phyloP scores from a whole-genome alignment of 2,329 filamentous ascomycete species.

The Colletotrichum karsti region DNA sequence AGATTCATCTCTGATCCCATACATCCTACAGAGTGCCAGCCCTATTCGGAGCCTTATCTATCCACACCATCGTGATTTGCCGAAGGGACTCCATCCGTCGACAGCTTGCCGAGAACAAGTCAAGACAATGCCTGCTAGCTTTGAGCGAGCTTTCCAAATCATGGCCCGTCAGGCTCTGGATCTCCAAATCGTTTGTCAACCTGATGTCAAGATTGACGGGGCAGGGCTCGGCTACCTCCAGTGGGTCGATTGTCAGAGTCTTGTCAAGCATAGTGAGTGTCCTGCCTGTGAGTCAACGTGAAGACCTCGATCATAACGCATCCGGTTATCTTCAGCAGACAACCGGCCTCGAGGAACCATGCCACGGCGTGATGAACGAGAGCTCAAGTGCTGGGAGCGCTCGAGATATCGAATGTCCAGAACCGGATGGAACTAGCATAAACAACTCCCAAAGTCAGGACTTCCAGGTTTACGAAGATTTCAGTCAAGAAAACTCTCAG shows the following conservation, averaged over 20 bases:
- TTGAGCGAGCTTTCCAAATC: constrained; percentile 7
- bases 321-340: not conserved
- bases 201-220: constrained; percentile 11
- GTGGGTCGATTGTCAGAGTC: not conserved
- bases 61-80: constrained; percentile 9
- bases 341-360: not conserved
- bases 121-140: constrained; percentile 7
- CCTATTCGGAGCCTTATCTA: constrained; percentile 13
- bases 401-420: no score
- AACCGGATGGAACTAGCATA: no score
- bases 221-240: not conserved
- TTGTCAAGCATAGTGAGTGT: constrained; percentile 4
- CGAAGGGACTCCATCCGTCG: not conserved
- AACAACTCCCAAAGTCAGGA: not conserved
- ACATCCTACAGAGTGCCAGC: not conserved
- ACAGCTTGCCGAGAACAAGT: constrained; percentile 11
- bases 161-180: constrained; percentile 17
- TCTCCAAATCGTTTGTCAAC: constrained; percentile 3
- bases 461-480: no score
- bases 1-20: no score
- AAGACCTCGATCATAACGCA: no score
- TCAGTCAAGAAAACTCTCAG: not conserved
- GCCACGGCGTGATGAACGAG: no score
- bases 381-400: no score
- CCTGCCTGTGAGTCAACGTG: no score